Evolutionary conservation across 2,329 filamentous ascomycete species (phyloP).

Genomic region (Colletotrichum camelliae): DNA sequence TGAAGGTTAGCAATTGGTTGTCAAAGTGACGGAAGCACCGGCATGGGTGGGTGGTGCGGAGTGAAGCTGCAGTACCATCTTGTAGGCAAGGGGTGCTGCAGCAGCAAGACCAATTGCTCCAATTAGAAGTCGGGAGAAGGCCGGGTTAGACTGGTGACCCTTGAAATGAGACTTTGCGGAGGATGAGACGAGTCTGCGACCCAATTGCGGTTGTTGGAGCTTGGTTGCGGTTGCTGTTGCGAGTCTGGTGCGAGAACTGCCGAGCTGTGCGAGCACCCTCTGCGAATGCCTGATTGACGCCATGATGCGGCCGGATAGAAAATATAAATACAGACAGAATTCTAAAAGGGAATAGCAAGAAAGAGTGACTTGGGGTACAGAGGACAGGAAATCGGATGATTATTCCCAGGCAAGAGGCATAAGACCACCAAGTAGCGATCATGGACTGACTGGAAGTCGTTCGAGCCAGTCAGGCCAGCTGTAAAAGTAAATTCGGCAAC

Average conservation of each 20-base stretch:
- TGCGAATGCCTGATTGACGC: not conserved
- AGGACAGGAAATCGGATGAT: slow-evolving; percentile 14
- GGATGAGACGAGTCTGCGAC: slow-evolving; percentile 20
- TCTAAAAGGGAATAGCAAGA: not conserved
- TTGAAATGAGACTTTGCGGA: slow-evolving; percentile 17
- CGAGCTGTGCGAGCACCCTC: slow-evolving; percentile 19
- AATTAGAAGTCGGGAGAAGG: slow-evolving; percentile 23
- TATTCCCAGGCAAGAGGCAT: slow-evolving; percentile 9
- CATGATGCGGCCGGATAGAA: slow-evolving; percentile 1
- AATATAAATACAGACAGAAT: slow-evolving; percentile 3
- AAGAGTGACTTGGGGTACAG: slow-evolving; percentile 9
- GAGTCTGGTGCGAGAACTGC: slow-evolving; percentile 4
- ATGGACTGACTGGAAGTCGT: slow-evolving; percentile 19
- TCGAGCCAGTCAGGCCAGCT: slow-evolving; percentile 22
- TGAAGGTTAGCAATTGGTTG: slow-evolving; percentile 11
- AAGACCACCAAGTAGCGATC: slow-evolving; percentile 13
- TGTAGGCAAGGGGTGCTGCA: slow-evolving; percentile 59
- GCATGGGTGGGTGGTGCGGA: not conserved
- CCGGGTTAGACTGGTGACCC: slow-evolving; percentile 6
- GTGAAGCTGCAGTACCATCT: slow-evolving; percentile 53
- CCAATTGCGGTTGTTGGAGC: slow-evolving; percentile 6
- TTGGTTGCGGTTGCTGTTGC: slow-evolving; percentile 1
- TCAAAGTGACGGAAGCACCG: not conserved
- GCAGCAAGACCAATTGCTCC: slow-evolving; percentile 53
- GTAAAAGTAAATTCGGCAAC: slow-evolving; percentile 18